Evolutionary conservation across 75 land plant genomes (phyloP), one percentile per base, ranked within the genome.

Genomic region (Pseudotsuga menziesii): DNA sequence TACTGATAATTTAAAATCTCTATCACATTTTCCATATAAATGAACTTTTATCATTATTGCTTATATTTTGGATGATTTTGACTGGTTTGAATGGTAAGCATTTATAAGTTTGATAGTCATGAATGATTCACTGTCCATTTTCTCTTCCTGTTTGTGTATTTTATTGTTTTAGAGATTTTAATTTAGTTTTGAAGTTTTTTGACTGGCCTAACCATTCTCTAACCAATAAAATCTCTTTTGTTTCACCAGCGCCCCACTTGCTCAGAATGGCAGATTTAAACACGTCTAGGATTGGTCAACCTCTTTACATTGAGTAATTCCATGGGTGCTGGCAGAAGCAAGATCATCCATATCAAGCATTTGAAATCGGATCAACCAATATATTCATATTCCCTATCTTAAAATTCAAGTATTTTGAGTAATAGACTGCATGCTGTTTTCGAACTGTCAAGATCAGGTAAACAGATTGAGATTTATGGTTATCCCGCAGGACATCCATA

Each of bases 151-250:
- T 29, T 32, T 61, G 29, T 64, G 35, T 32, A 64, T 64, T 5
- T 8, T 64, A 35, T 32, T 64, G 41, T 64, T 64, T 35, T 5
- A 29, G 69, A 17, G 16, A 32, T 32, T 32, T 5, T 64, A 32
- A 32, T 64, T 32, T 64, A 36, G 41, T 20, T 36, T 32, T 29
- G 36, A 20, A 35, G 29, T 64, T 29, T 32, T 26, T 20, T 64
- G 69, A 32, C n/a, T 5, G 7, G 11, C 9, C 41, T n/a, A 22
- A 69, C 12, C 48, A 69, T 69, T 69, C 52, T 69, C 52, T 69
- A 36, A 69, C 72, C n/a, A n/a, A 22, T 39, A 7, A 36, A 69
- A 69, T 69, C 48, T 69, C 48, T 20, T 69, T 69, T 39, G 52
- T 41, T 69, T 52, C n/a, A 22, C 23, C 52, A 69, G 72, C n/a